Evolutionary conservation across 2,329 filamentous ascomycete species (phyloP).

Genomic region (Fusarium nematophilum): DNA sequence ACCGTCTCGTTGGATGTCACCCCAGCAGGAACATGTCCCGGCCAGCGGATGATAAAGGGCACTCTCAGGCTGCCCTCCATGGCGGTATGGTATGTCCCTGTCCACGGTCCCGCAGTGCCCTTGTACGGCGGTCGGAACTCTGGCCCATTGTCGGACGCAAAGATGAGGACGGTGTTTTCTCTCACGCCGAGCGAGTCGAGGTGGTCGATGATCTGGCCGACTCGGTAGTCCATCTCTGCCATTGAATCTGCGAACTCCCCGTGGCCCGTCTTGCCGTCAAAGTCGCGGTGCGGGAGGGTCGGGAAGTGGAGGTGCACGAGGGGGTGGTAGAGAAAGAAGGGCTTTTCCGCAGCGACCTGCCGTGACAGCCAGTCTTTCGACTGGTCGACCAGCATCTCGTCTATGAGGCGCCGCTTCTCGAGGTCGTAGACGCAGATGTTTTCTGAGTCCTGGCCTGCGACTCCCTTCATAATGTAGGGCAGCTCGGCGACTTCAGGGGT

Average conservation of each 20-base stretch:
- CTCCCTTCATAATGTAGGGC: constrained; percentile 50
- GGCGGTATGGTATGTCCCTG: constrained; percentile 50
- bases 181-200: constrained; percentile 43
- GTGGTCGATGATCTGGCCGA: constrained; percentile 48
- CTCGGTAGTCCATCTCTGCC: constrained; percentile 49
- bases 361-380: constrained; percentile 48
- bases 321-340: constrained; percentile 50
- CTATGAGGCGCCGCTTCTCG: constrained; percentile 45
- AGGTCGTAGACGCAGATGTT: constrained; percentile 49
- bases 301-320: constrained; percentile 50
- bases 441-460: constrained; percentile 41
- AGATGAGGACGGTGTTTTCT: constrained; percentile 49
- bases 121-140: constrained; percentile 48
- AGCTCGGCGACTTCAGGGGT: constrained; percentile 48
- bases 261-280: constrained; percentile 43
- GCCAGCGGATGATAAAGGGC: constrained; percentile 51
- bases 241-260: constrained; percentile 50
- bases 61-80: constrained; percentile 52
- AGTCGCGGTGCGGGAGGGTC: constrained; percentile 46
- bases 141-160: constrained; percentile 51
- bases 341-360: constrained; percentile 35
- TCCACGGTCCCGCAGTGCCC: constrained; percentile 50
- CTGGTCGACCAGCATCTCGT: constrained; percentile 47
- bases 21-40: constrained; percentile 41
- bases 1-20: constrained; percentile 47